Percentiles rank a stretch among this genome's conserved stretches.
These are phyloP conservation scores for Gastrolobium bilobum DNA, from an alignment of 306 rosid genomes.

Conservation along the genomic window DNA sequence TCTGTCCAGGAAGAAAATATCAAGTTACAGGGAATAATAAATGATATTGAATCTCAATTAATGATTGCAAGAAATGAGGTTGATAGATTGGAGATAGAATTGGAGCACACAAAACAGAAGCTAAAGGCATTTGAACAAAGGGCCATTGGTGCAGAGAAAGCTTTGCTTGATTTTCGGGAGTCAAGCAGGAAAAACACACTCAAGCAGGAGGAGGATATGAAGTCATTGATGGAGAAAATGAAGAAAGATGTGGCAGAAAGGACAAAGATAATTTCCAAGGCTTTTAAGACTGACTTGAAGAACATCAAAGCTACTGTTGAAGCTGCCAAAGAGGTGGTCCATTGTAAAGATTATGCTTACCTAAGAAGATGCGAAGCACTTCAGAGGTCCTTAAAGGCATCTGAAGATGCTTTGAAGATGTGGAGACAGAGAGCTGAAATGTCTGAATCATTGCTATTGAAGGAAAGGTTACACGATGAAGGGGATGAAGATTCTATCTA, in stretches of 20 bases:
- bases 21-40: conserved; percentile 61
- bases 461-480: conserved; percentile 62
- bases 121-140: conserved; percentile 61
- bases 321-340: conserved; percentile 70
- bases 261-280: conserved; percentile 64
- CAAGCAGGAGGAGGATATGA: conserved; percentile 72
- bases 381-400: conserved; percentile 70
- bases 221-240: conserved; percentile 69
- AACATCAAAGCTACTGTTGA: conserved; percentile 71
- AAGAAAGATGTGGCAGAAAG: conserved; percentile 68
- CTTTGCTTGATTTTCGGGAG: conserved; percentile 66
- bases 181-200: conserved; percentile 55
- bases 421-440: conserved; percentile 79
- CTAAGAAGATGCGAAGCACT: conserved; percentile 77
- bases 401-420: conserved; percentile 68
- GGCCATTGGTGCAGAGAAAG: conserved; percentile 69
- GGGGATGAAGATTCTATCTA: conserved; percentile 58
- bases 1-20: conserved; percentile 67
- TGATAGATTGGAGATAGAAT: conserved; percentile 65
- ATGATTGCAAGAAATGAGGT: conserved; percentile 61
- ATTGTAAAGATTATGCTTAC: conserved; percentile 68
- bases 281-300: conserved; percentile 71
- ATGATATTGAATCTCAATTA: conserved; percentile 71
- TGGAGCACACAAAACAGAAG: conserved; percentile 59
- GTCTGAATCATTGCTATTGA: conserved; percentile 69